Base-by-base conservation (phyloP, 2,329 filamentous ascomycete genomes). In the Lachnellula subtilissima region DNA sequence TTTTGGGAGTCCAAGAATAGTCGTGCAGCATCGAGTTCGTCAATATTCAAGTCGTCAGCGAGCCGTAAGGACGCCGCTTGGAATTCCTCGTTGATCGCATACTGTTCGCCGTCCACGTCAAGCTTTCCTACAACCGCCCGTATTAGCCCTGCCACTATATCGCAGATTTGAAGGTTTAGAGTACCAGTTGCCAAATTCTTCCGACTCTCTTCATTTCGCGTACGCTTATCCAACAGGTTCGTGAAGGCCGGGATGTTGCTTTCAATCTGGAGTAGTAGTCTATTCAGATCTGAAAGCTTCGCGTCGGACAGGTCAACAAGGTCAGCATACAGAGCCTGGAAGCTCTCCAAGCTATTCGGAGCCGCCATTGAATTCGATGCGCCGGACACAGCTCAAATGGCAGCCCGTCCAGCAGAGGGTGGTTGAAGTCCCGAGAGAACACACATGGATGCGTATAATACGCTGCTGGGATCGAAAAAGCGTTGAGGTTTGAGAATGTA, bases 251-350 rank as follows among this genome's bases (percentile, higher is more conserved):
- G 77, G 50, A 86, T 77, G 64, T 87, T 82, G 50, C 76, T 75
- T 65, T 88, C 85, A 48, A 97, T 78, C 69, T 83, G 80, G 50
- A 75, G 68, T 65, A 84, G 81, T 56, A 87, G 78, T 62, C 90
- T 84, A 59, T 93, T 86, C 40, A 89, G 75, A 59, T 86, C 84
- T 35, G 86, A 80, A 51, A 91, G 73, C 28, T 87, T 83, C 55
- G 84, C 83, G 67, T 94, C 86, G 61, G 84, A 83, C 65, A 94
- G 80, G 55, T 87, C 85, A 64, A 88, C 78, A 60, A 99, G 84
- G 75, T 96, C 91, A 71, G 88, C 84, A 73, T 96, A 89, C 66
- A 99, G 84, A 72, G 84, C 86, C 76, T 92, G 86, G 67, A 97
- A 84, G 73, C 85, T 83, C 69, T 87, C 86, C 69, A 95, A 80